Percentiles rank a stretch among this genome's conserved stretches.
Evolutionary conservation across 2,329 filamentous ascomycete species (phyloP).

Genomic region (Talaromyces sp.): DNA sequence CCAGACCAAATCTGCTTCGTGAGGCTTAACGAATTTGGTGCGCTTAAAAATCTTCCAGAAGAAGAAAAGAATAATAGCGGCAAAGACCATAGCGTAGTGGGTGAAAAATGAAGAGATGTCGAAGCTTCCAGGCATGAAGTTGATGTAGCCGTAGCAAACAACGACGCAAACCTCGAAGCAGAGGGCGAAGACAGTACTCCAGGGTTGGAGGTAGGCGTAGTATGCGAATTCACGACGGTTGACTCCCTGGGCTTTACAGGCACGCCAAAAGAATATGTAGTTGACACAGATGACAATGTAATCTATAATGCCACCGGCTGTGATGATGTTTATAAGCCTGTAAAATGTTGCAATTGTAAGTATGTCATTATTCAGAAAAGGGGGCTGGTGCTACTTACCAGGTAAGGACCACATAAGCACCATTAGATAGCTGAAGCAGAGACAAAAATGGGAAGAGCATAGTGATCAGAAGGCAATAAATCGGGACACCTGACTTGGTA

Average conservation of each 20-base stretch:
- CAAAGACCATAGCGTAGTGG: constrained; percentile 68
- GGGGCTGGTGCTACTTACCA: constrained; percentile 50
- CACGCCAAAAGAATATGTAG: constrained; percentile 62
- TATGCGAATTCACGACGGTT: constrained; percentile 56
- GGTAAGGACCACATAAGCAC: constrained; percentile 54
- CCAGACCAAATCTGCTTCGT: constrained; percentile 67
- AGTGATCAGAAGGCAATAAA: constrained; percentile 11
- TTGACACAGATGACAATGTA: constrained; percentile 61
- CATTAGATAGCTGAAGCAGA: constrained; percentile 59
- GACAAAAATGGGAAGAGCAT: constrained; percentile 59
- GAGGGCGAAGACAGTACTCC: constrained; percentile 20
- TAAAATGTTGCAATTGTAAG: neutral
- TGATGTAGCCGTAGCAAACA: constrained; percentile 64
- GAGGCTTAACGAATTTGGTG: constrained; percentile 53
- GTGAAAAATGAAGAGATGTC: constrained; percentile 72
- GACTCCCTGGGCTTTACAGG: constrained; percentile 57
- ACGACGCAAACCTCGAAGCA: constrained; percentile 16
- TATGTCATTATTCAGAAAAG: too few species aligned
- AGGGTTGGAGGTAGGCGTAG: constrained; percentile 64
- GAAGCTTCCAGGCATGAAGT: constrained; percentile 61
- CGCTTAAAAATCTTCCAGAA: constrained; percentile 60
- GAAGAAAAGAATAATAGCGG: constrained; percentile 65
- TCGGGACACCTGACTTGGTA: constrained; percentile 12
- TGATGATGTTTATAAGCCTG: constrained; percentile 16
- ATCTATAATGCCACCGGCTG: constrained; percentile 49